Percentiles rank a stretch among this genome's conserved stretches.
Evolutionary conservation across 257 asterid species (phyloP).

Genomic region (Misopates orontium): DNA sequence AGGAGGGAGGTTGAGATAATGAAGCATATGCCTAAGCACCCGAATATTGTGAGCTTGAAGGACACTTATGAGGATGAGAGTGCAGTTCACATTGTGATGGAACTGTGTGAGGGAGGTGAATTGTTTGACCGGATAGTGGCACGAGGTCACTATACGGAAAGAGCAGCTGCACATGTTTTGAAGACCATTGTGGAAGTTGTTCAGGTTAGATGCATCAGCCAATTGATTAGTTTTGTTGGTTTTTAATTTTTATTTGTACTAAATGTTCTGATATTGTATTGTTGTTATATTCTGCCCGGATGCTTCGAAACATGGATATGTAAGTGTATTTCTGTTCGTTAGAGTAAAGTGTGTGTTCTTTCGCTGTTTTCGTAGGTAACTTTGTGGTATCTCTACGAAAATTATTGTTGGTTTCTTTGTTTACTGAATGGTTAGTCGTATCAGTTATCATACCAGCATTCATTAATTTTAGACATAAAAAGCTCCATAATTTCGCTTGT

Average conservation of each 20-base stretch:
- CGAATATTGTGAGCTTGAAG: slow-evolving; percentile 52
- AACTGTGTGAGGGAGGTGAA: slow-evolving; percentile 59
- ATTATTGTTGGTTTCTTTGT: background rate
- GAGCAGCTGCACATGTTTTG: slow-evolving; percentile 58
- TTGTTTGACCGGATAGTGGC: slow-evolving; percentile 62
- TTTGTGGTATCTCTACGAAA: slow-evolving; percentile 1
- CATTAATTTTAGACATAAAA: too few relatives aligned
- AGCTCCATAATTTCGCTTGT: too few relatives aligned
- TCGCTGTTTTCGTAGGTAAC: background rate
- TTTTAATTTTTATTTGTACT: background rate
- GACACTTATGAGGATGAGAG: slow-evolving; percentile 57
- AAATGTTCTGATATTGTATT: background rate
- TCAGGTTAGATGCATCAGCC: slow-evolving; percentile 43
- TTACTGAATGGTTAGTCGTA: too few relatives aligned
- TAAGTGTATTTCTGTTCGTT: background rate
- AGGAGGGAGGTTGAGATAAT: slow-evolving; percentile 66
- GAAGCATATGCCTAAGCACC: slow-evolving; percentile 58
- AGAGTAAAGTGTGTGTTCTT: background rate
- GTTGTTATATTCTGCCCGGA: background rate
- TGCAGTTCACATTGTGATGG: slow-evolving; percentile 67
- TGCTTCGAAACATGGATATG: background rate
- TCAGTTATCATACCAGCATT: too few relatives aligned
- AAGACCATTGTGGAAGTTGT: slow-evolving; percentile 67
- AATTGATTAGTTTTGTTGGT: background rate
- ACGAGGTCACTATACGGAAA: slow-evolving; percentile 59